A percentile compares a stretch with the other conserved stretches of the same genome.
Evolutionary conservation across 306 rosid species (phyloP).

Genomic region (Chamaecrista fasciculata): DNA sequence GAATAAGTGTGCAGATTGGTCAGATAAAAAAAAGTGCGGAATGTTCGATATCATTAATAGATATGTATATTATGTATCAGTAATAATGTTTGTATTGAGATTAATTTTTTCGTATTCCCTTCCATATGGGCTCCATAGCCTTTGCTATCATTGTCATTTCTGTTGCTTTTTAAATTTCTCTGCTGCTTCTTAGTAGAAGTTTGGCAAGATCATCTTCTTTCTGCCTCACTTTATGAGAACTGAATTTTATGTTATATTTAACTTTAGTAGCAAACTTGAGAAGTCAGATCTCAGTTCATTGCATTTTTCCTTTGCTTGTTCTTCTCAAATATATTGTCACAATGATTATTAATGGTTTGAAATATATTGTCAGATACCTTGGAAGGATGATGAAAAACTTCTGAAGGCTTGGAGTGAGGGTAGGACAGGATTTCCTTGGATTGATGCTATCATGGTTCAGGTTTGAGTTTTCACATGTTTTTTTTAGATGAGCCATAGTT

Average conservation of each 20-base stretch:
- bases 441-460: constrained; percentile 94
- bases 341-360: neutral
- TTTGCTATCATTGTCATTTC: neutral
- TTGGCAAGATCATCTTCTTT: neutral
- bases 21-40: too few relatives aligned
- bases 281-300: neutral
- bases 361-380: constrained; percentile 60
- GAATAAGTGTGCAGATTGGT: neutral
- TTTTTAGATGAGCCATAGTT: constrained; percentile 16
- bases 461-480: constrained; percentile 42
- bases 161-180: neutral
- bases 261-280: neutral
- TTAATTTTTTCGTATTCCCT: neutral
- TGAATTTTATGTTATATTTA: neutral
- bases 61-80: neutral
- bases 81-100: neutral
- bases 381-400: constrained; percentile 74
- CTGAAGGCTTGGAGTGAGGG: constrained; percentile 85
- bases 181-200: neutral
- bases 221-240: neutral
- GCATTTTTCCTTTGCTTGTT: neutral
- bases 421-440: constrained; percentile 97
- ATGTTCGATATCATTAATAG: neutral
- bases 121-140: neutral
- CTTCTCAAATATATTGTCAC: neutral